These are phyloP conservation scores for Teratosphaeria viscida DNA, from an alignment of 2,329 filamentous ascomycete genomes.

Conservation along the genomic window DNA sequence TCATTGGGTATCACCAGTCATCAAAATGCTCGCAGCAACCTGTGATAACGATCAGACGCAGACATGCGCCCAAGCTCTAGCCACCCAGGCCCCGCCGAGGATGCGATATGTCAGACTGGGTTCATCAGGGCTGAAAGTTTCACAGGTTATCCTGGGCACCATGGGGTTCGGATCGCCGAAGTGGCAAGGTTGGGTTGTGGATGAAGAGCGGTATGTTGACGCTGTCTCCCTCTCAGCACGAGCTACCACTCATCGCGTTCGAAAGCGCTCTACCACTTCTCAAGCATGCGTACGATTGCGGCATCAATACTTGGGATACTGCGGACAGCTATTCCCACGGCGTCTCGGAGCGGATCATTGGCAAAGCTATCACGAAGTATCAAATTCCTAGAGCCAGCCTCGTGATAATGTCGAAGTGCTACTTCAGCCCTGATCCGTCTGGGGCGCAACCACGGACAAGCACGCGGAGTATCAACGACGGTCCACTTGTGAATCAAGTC, in stretches of 20 bases:
- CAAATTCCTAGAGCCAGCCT: constrained; percentile 54
- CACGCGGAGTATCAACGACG: constrained; percentile 31
- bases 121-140: constrained; percentile 51
- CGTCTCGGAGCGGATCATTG: constrained; percentile 53
- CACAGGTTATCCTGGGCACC: constrained; percentile 52
- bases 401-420: constrained; percentile 57
- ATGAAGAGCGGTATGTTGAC: constrained; percentile 8
- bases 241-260: too few relatives aligned
- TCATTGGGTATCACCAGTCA: too few relatives aligned
- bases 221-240: too few relatives aligned
- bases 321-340: constrained; percentile 55
- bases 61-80: too few relatives aligned
- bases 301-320: constrained; percentile 52
- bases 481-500: constrained; percentile 35
- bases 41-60: too few relatives aligned
- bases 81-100: too few relatives aligned
- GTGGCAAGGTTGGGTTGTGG: constrained; percentile 35
- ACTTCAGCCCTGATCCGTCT: constrained; percentile 22
- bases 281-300: constrained; percentile 52
- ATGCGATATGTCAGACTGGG: constrained; percentile 37
- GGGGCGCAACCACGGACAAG: constrained; percentile 28
- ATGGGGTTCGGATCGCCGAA: constrained; percentile 51
- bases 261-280: constrained; percentile 42
- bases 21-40: too few relatives aligned
- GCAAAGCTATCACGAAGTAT: constrained; percentile 54